Conservation (phyloP, 2,329 filamentous ascomycete genomes). For the Chaetomium strumarium region DNA sequence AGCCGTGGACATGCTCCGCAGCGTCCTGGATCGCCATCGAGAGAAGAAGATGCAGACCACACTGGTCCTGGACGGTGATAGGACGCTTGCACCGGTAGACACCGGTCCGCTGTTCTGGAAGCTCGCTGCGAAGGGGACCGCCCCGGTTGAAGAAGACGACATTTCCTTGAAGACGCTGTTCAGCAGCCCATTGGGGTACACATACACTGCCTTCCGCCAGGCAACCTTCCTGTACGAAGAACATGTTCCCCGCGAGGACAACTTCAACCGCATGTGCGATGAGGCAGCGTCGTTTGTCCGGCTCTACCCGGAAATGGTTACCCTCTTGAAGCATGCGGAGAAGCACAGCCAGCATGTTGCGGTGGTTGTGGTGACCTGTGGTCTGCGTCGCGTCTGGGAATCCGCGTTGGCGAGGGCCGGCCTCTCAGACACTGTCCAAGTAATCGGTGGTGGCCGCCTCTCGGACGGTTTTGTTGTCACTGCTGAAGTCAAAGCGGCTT, state of each 20-base stretch:
- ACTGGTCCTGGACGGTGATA: conserved; percentile 54
- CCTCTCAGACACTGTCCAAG: conserved; percentile 36
- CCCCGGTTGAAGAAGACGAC: background rate
- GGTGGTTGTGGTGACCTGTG: conserved; percentile 50
- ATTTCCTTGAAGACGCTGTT: conserved; percentile 37
- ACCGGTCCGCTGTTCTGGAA: conserved; percentile 47
- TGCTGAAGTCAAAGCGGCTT: conserved; percentile 40
- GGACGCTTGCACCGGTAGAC: conserved; percentile 47
- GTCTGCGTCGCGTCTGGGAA: conserved; percentile 49
- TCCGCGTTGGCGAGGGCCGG: conserved; percentile 41
- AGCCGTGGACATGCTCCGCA: conserved; percentile 31
- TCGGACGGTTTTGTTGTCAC: conserved; percentile 46
- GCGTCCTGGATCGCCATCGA: conserved; percentile 23
- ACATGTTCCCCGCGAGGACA: conserved; percentile 27
- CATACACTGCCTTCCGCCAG: conserved; percentile 50
- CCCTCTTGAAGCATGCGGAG: conserved; percentile 34
- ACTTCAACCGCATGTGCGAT: conserved; percentile 37
- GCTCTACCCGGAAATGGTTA: conserved; percentile 43
- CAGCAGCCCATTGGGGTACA: conserved; percentile 40
- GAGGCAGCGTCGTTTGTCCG: conserved; percentile 35
- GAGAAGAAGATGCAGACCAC: conserved; percentile 34
- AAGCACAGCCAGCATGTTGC: conserved; percentile 33
- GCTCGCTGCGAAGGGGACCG: background rate
- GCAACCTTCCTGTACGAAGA: conserved; percentile 49
- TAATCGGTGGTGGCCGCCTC: conserved; percentile 49